Evolutionary conservation across 2,329 filamentous ascomycete species (phyloP).

Genomic region (Verticillium alfalfae): DNA sequence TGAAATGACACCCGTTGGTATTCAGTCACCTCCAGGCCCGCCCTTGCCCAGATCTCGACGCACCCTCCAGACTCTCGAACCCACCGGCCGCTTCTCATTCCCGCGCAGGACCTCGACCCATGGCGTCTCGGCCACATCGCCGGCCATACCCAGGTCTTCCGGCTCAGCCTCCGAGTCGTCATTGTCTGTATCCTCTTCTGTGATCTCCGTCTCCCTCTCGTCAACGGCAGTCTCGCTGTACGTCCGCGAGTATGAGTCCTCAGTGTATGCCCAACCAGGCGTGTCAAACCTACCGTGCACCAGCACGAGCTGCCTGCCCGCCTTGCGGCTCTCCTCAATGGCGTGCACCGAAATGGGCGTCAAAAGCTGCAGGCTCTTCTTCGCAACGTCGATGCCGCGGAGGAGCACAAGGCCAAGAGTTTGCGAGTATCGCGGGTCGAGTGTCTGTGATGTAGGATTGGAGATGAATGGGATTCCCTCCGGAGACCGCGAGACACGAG

Average conservation of each 20-base stretch:
- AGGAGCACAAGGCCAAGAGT: conserved; percentile 62
- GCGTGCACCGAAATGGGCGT: conserved; percentile 47
- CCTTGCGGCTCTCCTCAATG: conserved; percentile 31
- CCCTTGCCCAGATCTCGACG: conserved; percentile 53
- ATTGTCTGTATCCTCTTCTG: conserved; percentile 27
- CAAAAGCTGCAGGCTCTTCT: conserved; percentile 55
- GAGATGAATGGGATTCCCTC: conserved; percentile 60
- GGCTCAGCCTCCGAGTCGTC: conserved; percentile 23
- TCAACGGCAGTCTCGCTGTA: conserved; percentile 13
- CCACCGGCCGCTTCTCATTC: conserved; percentile 49
- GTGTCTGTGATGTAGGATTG: conserved; percentile 43
- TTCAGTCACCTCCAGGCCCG: conserved; percentile 4
- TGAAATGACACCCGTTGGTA: background rate
- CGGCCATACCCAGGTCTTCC: conserved; percentile 14
- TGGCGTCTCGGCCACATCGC: conserved; percentile 31
- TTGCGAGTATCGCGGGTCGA: conserved; percentile 55
- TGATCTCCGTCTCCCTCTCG: conserved; percentile 24
- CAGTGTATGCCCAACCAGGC: conserved; percentile 65
- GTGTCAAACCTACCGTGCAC: conserved; percentile 64
- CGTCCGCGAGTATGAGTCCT: conserved; percentile 46
- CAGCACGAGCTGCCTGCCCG: conserved; percentile 50
- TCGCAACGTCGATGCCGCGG: conserved; percentile 58
- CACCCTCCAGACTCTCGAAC: conserved; percentile 59
- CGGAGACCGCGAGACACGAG: conserved; percentile 27
- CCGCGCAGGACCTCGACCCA: conserved; percentile 56